Evolutionary conservation across 2,329 filamentous ascomycete species (phyloP).

Genomic region (Phoma herbarum): DNA sequence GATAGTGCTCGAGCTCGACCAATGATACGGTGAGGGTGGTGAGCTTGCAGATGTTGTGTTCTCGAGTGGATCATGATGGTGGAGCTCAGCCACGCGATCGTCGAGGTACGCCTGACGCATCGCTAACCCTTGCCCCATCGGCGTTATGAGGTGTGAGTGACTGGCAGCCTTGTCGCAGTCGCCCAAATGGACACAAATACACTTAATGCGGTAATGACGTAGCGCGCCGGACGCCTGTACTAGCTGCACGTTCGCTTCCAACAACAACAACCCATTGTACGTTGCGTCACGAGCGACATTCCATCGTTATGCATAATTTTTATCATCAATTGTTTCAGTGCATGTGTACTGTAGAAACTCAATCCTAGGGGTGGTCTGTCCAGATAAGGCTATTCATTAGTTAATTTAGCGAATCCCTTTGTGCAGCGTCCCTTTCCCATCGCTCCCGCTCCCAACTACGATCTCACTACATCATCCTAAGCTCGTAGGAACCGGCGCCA

Average conservation of each 20-base stretch:
- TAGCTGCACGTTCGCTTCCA: conserved; percentile 2
- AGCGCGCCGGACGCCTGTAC: neutral
- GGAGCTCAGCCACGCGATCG: conserved; percentile 17
- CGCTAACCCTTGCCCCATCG: neutral
- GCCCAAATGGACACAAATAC: neutral
- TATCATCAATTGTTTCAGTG: neutral
- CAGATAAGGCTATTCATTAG: neutral
- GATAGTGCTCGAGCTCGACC: neutral
- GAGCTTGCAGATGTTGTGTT: conserved; percentile 1
- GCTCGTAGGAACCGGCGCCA: neutral
- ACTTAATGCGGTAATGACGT: neutral
- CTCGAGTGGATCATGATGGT: conserved; percentile 2
- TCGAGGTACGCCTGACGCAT: conserved; percentile 7
- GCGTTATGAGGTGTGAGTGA: too few species aligned
- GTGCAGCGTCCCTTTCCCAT: neutral
- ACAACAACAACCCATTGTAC: too few species aligned
- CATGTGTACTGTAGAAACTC: neutral
- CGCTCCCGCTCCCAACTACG: too few species aligned
- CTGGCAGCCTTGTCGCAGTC: neutral
- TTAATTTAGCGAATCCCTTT: neutral
- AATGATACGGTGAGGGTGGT: neutral
- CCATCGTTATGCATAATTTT: neutral
- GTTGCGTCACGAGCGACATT: neutral
- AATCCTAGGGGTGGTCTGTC: neutral
- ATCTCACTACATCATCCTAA: neutral